A percentile compares a stretch with the other conserved stretches of the same genome.
Evolutionary conservation across 2,329 filamentous ascomycete genomes (phyloP).

Genomic region (Trichophyton schoenleinii): DNA sequence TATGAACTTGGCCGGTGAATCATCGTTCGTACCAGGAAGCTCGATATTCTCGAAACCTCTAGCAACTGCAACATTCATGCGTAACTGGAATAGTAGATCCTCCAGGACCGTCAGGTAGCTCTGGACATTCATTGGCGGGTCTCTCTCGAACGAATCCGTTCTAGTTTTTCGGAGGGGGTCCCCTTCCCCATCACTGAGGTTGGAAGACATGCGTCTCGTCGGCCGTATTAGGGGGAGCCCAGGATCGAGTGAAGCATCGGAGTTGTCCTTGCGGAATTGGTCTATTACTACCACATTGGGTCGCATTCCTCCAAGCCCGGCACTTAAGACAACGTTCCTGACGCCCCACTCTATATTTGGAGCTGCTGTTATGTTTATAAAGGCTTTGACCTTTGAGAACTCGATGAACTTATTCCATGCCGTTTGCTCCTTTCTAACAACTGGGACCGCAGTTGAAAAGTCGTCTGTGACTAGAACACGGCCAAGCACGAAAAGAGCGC

Average conservation of each 20-base stretch:
- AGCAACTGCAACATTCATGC: slow-evolving; percentile 73
- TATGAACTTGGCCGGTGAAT: slow-evolving; percentile 58
- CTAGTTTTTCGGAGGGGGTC: neutral
- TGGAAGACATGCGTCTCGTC: slow-evolving; percentile 10
- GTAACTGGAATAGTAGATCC: slow-evolving; percentile 62
- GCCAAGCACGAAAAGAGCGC: slow-evolving; percentile 68
- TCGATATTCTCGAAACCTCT: slow-evolving; percentile 69
- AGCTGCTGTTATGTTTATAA: slow-evolving; percentile 74
- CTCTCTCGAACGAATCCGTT: slow-evolving; percentile 4
- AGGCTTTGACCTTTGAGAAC: slow-evolving; percentile 74
- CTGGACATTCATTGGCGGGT: slow-evolving; percentile 37
- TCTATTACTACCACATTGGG: slow-evolving; percentile 77
- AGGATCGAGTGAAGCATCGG: neutral
- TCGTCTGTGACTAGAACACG: slow-evolving; percentile 80
- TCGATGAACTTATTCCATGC: slow-evolving; percentile 83
- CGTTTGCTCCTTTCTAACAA: slow-evolving; percentile 67
- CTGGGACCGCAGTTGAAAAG: slow-evolving; percentile 64
- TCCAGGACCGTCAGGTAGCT: slow-evolving; percentile 75
- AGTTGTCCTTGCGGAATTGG: slow-evolving; percentile 44
- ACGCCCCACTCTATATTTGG: slow-evolving; percentile 75
- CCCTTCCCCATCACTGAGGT: slow-evolving; percentile 12
- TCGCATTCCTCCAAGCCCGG: slow-evolving; percentile 74
- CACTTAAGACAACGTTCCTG: slow-evolving; percentile 67
- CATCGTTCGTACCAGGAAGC: slow-evolving; percentile 49
- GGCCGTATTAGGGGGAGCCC: neutral